phyloP scores from a whole-genome alignment of 805 yeast genomes.

The Zygotorulaspora danielsina region DNA sequence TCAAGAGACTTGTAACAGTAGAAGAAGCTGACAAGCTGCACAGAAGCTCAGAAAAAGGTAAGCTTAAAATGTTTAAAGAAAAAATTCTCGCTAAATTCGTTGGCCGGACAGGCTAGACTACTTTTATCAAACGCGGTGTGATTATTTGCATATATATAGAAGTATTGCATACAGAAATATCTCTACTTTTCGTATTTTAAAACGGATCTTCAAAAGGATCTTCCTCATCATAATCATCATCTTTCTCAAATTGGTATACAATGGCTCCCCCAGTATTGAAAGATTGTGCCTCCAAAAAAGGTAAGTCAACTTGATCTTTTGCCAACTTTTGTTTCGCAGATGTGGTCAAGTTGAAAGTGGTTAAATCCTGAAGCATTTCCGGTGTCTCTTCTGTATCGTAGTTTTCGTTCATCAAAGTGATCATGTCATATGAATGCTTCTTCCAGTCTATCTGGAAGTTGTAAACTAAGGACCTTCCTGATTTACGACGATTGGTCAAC shows the following conservation, averaged over 20 bases:
- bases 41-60: slow-evolving; percentile 21
- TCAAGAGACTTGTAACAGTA: slow-evolving; percentile 69
- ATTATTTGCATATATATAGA: slow-evolving; percentile 1
- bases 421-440: slow-evolving; percentile 40
- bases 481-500: slow-evolving; percentile 69
- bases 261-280: slow-evolving; percentile 87
- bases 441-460: slow-evolving; percentile 49
- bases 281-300: slow-evolving; percentile 84
- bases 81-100: slow-evolving; percentile 7
- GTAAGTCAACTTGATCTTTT: slow-evolving; percentile 80
- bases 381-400: slow-evolving; percentile 42
- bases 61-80: slow-evolving; percentile 17
- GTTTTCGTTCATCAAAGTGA: slow-evolving; percentile 27
- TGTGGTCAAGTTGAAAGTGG: slow-evolving; percentile 83
- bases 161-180: too few relatives aligned
- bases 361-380: slow-evolving; percentile 60
- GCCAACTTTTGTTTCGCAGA: slow-evolving; percentile 72
- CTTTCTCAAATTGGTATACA: slow-evolving; percentile 91
- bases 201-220: slow-evolving; percentile 98
- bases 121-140: too few relatives aligned
- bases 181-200: too few relatives aligned
- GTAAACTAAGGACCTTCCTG: slow-evolving; percentile 71
- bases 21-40: slow-evolving; percentile 51
- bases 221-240: slow-evolving; percentile 96
- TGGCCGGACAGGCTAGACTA: not conserved